Evolutionary conservation across 176 grass and related monocot genomes (phyloP).

Genomic region (Coix lacrymajobi): DNA sequence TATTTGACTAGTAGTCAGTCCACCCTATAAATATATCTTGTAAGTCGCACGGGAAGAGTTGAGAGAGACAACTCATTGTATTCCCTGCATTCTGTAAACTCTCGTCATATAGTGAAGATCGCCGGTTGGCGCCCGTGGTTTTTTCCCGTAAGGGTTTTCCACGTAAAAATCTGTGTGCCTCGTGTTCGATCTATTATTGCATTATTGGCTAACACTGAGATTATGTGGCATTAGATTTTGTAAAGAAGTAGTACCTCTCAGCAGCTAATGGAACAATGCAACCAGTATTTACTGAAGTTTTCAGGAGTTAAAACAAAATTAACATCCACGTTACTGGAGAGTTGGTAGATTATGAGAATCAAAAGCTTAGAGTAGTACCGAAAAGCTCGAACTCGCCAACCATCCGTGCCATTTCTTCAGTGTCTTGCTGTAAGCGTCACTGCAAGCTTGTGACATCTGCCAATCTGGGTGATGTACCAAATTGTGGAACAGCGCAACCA

Average conservation of each 20-base stretch:
- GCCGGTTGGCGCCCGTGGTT: too few species aligned
- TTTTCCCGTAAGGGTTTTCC: too few species aligned
- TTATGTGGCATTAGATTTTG: not conserved
- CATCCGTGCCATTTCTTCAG: conserved; percentile 88
- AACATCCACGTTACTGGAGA: not conserved
- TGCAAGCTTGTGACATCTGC: conserved; percentile 71
- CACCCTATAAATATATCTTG: too few species aligned
- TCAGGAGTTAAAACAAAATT: not conserved
- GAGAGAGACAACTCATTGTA: too few species aligned
- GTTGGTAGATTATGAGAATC: not conserved
- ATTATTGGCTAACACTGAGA: too few species aligned
- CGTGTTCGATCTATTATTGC: too few species aligned
- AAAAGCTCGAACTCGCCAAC: conserved; percentile 78
- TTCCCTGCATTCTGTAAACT: too few species aligned
- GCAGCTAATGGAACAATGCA: not conserved
- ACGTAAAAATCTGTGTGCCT: too few species aligned
- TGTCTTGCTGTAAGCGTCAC: conserved; percentile 67
- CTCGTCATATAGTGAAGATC: too few species aligned
- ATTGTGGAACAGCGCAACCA: conserved; percentile 68
- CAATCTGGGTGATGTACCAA: conserved; percentile 62
- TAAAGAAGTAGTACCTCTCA: not conserved
- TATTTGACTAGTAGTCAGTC: too few species aligned
- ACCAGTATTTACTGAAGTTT: not conserved
- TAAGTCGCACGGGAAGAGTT: too few species aligned
- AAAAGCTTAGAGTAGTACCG: conserved; percentile 34